Evolutionary conservation across 495 filamentous ascomycete genomes (phyloP).

Genomic region (Letharia columbiana): DNA sequence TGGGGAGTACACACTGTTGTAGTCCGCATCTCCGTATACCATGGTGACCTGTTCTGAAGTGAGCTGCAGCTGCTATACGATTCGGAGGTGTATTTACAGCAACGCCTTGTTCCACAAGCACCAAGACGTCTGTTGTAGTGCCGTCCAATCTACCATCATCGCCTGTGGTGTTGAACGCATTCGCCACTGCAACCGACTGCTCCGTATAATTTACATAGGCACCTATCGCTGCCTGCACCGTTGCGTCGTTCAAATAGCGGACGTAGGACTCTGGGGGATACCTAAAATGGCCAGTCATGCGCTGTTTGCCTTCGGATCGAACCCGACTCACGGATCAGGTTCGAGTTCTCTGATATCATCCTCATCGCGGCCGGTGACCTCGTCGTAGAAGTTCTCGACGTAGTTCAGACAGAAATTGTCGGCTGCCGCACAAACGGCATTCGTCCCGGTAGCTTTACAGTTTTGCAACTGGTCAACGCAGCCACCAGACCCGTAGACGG

Average conservation of each 20-base stretch:
- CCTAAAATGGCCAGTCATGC: background rate
- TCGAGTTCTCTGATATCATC: slow-evolving; percentile 54
- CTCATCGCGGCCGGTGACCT: slow-evolving; percentile 38
- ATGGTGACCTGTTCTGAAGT: background rate
- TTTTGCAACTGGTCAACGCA: slow-evolving; percentile 50
- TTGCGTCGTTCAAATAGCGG: slow-evolving; percentile 55
- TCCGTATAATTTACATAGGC: slow-evolving; percentile 59
- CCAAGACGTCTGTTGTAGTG: slow-evolving; percentile 43
- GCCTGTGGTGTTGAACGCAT: slow-evolving; percentile 43
- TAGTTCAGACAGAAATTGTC: slow-evolving; percentile 31
- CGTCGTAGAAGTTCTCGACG: slow-evolving; percentile 34
- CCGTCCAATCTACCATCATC: slow-evolving; percentile 38
- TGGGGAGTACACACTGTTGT: slow-evolving; percentile 30
- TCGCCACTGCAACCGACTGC: slow-evolving; percentile 38
- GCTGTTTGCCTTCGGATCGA: background rate
- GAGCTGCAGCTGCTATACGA: slow-evolving; percentile 29
- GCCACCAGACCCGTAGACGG: slow-evolving; percentile 34
- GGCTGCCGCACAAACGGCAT: slow-evolving; percentile 35
- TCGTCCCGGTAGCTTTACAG: slow-evolving; percentile 36
- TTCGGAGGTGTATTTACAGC: slow-evolving; percentile 62
- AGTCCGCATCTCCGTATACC: slow-evolving; percentile 34
- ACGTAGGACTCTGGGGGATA: slow-evolving; percentile 56
- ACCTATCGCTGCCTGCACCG: slow-evolving; percentile 56
- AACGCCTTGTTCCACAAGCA: slow-evolving; percentile 47
- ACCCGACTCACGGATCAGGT: slow-evolving; percentile 41